Base-by-base conservation (phyloP, 108 stramenopile species). In the Epithemia pelagica region DNA sequence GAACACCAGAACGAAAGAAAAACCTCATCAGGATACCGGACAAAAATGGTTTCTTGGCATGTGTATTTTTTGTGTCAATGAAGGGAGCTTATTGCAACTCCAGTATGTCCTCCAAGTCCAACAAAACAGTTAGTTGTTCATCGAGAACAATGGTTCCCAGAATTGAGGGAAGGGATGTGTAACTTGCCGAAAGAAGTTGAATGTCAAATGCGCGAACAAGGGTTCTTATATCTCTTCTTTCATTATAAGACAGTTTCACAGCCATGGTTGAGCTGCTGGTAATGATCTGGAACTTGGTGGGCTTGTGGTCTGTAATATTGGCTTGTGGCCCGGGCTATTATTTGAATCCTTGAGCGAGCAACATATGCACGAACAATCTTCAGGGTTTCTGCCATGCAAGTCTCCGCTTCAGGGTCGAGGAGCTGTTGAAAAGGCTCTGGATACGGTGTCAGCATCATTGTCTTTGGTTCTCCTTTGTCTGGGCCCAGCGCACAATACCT, bases 391-490 rank as follows among this genome's bases (percentile, higher is more conserved):
- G 71, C 69, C 96, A 96, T 96, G 0, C 85, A 84, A 52, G 68
- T 64, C 94, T 92, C 28, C 63, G 37, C 37, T 5, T 5, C 15
- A 46, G 5, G 10, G 15, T 46, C 37, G 10, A 10, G 5, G 10
- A 5, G 15, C 5, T 52, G 72, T 52, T 77, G 74, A 30, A 70
- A 68, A 55, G 79, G 79, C 62, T 76, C 74, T 26, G 99, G 99
- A 71, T 90, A 99, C 58, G 84, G 69, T 0, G 96, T 89, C 65
- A 99, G 62, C 97, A 99, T 99, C 82, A 99, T 98, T 31, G 96
- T 79, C 56, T 82, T 59, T 0, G 90, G 69, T 63, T 97, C 97
- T 32, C 67, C 61, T 30, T 81, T 77, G 53, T 93, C 95, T 28
- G 94, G n/a, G n/a, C n/a, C n/a, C n/a, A n/a, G n/a, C n/a, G n/a